Evolutionary conservation across 768 basidiomycete genomes (phyloP), one percentile per base, ranked within the genome.

Genomic region (Pleurotus tuber-regium): DNA sequence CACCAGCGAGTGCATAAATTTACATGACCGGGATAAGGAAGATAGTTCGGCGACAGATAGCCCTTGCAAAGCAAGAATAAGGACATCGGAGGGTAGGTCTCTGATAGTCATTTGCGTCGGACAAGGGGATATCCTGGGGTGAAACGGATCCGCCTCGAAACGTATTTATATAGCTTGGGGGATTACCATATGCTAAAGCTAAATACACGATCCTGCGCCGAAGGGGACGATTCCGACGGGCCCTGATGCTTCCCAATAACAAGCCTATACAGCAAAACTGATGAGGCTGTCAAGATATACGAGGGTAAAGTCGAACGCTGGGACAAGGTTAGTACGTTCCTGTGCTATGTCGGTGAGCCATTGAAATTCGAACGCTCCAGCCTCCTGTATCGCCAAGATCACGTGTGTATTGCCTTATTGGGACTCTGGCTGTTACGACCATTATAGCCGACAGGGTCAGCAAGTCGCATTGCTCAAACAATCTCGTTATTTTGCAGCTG

Each of bases 71-170:
- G 86, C 60, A 47, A 81, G 64, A 48, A 86, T 66, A 54, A 85
- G 61, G 43, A 87, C 65, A 63, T 88, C 86, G 38, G 62, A 65
- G 26, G 84, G 82, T 30, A 87, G 65, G 8, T 65, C 54, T 18
- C 63, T 56, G 39, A 74, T 2, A 38, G 47, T 21, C 40, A 40
- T 43, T 12, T 50, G 16, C n/a, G 48, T 31, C 8, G 18, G 25
- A 16, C 25, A 4, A 23, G 46, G 10, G 19, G 21, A 31, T 16
- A 14, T 31, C n/a, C n/a, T n/a, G n/a, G n/a, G n/a, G n/a, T n/a
- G n/a, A n/a, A n/a, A n/a, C n/a, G n/a, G n/a, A n/a, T n/a, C n/a
- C n/a, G n/a, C n/a, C n/a, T n/a, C n/a, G n/a, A n/a, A n/a, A n/a
- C n/a, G n/a, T n/a, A n/a, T n/a, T n/a, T n/a, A n/a, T n/a, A n/a